Evolutionary conservation across 495 filamentous ascomycete genomes (phyloP).

Genomic region (Talaromyces nanjingensis): DNA sequence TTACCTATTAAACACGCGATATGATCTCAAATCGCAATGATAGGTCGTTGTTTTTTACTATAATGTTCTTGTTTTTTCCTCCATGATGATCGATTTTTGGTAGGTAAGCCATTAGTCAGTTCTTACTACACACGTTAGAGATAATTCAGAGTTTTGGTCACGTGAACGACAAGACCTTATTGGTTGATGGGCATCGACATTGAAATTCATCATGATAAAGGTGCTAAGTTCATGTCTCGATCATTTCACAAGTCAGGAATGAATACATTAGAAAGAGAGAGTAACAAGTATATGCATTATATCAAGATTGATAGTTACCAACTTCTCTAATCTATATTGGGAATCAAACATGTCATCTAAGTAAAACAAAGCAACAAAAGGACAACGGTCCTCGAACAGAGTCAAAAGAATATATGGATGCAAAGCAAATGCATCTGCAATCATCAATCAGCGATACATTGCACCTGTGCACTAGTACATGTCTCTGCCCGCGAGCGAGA

Average conservation of each 20-base stretch:
- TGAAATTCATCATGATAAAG: no score
- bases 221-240: no score
- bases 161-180: neutral
- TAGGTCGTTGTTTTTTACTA: no score
- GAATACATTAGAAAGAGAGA: neutral
- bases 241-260: no score
- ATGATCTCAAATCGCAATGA: neutral
- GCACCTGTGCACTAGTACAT: slow-evolving; percentile 1
- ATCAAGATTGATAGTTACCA: slow-evolving; percentile 4
- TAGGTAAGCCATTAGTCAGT: neutral
- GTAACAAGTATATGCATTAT: neutral
- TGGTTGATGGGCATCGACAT: no score
- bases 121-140: neutral
- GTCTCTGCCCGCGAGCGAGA: neutral
- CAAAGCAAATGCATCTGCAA: neutral
- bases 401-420: neutral
- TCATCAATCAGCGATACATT: slow-evolving; percentile 1
- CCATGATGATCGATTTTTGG: neutral
- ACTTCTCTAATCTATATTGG: slow-evolving; percentile 4
- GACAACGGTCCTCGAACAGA: neutral
- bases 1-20: neutral
- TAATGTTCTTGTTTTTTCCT: neutral
- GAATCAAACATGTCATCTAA: slow-evolving; percentile 6
- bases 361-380: neutral
- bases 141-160: neutral